phyloP scores from a whole-genome alignment of 1,139 yeast species.

The Candida mesenterica region DNA sequence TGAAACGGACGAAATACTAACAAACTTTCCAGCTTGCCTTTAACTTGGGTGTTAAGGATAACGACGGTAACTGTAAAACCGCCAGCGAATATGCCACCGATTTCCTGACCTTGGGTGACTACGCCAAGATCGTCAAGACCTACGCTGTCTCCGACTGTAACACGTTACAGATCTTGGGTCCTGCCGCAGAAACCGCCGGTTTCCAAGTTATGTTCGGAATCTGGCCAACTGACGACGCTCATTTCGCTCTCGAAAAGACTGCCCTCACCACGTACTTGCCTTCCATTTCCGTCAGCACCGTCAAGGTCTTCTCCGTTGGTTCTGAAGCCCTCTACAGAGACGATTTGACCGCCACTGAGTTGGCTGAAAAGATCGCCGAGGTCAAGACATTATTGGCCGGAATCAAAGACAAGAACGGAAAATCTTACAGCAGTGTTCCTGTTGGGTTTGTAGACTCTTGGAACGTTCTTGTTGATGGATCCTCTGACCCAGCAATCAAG shows the following conservation, averaged over 20 bases:
- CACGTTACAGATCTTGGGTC: constrained; percentile 78
- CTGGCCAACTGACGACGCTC: constrained; percentile 86
- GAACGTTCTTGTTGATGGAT: constrained; percentile 85
- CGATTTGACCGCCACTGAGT: constrained; percentile 67
- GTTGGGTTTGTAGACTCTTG: constrained; percentile 97
- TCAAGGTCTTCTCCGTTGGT: constrained; percentile 79
- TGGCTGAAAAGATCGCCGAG: constrained; percentile 61
- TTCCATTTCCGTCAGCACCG: constrained; percentile 59
- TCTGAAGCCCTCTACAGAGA: constrained; percentile 90
- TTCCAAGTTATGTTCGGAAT: constrained; percentile 77
- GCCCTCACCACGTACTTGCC: constrained; percentile 75
- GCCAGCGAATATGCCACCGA: constrained; percentile 66
- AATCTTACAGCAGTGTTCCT: constrained; percentile 64
- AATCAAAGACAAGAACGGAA: constrained; percentile 78
- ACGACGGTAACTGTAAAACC: constrained; percentile 68
- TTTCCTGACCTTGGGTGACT: constrained; percentile 51
- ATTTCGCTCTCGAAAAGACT: constrained; percentile 64
- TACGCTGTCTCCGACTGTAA: constrained; percentile 88
- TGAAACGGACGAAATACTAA: constrained; percentile 10
- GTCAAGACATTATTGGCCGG: constrained; percentile 54
- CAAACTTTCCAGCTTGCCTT: constrained; percentile 51
- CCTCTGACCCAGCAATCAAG: constrained; percentile 62
- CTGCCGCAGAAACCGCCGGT: constrained; percentile 77
- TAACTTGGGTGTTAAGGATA: constrained; percentile 77
- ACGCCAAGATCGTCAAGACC: constrained; percentile 67